A percentile compares a stretch with the other conserved stretches of the same genome.
phyloP scores from a whole-genome alignment of 768 basidiomycete genomes.

The Favolaschia claudopus region DNA sequence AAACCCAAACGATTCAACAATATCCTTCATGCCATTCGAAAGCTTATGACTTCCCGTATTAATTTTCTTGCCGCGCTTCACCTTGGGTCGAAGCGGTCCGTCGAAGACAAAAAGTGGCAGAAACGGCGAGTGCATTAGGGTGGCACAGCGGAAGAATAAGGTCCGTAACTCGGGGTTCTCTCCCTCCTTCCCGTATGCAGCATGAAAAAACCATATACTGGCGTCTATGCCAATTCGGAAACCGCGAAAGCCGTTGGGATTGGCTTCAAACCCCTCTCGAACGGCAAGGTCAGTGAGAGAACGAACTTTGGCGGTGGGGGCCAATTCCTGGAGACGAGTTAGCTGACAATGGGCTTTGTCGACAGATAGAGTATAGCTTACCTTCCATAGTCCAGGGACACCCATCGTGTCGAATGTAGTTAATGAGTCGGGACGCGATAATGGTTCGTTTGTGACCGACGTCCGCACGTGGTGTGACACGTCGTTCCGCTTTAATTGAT shows the following conservation, averaged over 20 bases:
- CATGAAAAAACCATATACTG: constrained; percentile 85
- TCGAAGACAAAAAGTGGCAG: constrained; percentile 93
- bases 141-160: constrained; percentile 85
- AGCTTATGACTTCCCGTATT: constrained; percentile 69
- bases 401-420: constrained; percentile 14
- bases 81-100: constrained; percentile 81
- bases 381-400: constrained; percentile 27
- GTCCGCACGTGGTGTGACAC: background rate
- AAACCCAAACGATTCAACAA: constrained; percentile 82
- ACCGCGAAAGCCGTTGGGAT: constrained; percentile 69
- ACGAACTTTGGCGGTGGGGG: constrained; percentile 70
- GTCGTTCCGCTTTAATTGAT: no score
- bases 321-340: constrained; percentile 9
- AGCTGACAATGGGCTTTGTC: background rate
- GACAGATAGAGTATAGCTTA: background rate
- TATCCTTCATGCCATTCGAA: constrained; percentile 77
- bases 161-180: constrained; percentile 90
- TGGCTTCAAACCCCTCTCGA: constrained; percentile 75
- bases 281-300: constrained; percentile 83
- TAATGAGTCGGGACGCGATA: no score
- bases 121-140: constrained; percentile 78
- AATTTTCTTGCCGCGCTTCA: constrained; percentile 82
- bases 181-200: constrained; percentile 75
- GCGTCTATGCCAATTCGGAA: constrained; percentile 89
- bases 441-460: no score